Base-by-base conservation (phyloP, 2,329 filamentous ascomycete genomes). In the Diplocarpon mali region DNA sequence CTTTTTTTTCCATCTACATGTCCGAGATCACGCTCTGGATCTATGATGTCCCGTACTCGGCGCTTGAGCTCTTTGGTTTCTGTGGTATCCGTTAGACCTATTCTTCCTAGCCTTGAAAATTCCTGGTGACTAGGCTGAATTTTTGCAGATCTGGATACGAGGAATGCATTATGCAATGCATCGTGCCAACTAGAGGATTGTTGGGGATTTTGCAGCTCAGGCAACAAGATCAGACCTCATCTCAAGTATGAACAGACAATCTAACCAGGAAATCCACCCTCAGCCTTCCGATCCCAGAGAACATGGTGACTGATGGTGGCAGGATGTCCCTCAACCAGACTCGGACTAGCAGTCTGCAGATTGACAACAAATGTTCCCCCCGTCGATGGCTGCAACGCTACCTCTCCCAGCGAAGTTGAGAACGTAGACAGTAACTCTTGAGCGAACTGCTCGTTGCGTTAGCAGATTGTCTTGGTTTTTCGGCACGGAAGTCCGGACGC, bases 361-460 rank as follows among this genome's bases (percentile, higher is more conserved):
- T 80, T 73, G 11, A 96, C 80, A 16, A 76, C 72, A 60, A 96
- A 98, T 2, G 84, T 70, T 0, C 92, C 90, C 14, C 90, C 88
- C 0, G 86, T 93, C 12, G 79, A 72, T 0, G 92, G 92, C 53
- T 93, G 78, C 7, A 98, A 74, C 13, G 90, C 80, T 9, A 96
- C 82, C 64, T 96, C 90, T 49, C 88, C 89, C 2, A 96, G 75
- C 36, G 78, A 72, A 1, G 80, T 85, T 44, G 78, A 77, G 67
- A 98, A 98, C 0, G 90, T 98, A 1, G 87, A 94, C 31, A 98
- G 78, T 36, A 98, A 79, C 65, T 96, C 92, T 71, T 96, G 92
- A 39, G 83, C 90, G 64, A 84, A 95, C 85, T 95, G 20, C 13
- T 8, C 29, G 11, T 24, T 12, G 17, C 9, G 34, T 31, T 30